These are phyloP conservation scores for Thielaviopsis punctulata DNA, from an alignment of 2,329 filamentous ascomycete species.

Conservation along the genomic window DNA sequence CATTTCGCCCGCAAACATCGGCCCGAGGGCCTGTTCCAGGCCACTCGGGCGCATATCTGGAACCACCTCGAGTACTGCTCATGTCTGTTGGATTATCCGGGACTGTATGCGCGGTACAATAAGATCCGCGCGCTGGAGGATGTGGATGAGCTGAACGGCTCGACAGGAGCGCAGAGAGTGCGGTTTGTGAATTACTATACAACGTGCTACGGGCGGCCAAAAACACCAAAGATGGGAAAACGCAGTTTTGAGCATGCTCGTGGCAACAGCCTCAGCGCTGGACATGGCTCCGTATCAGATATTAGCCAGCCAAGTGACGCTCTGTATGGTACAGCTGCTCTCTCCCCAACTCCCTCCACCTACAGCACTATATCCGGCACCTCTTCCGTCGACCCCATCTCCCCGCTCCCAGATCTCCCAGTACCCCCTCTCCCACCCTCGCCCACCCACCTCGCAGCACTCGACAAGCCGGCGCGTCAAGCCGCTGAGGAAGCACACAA, in stretches of 20 bases:
- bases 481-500: constrained; percentile 52
- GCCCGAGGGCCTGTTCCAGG: constrained; percentile 48
- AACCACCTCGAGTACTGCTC: constrained; percentile 74
- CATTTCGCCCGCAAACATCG: constrained; percentile 74
- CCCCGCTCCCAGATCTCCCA: constrained; percentile 20
- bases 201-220: constrained; percentile 57
- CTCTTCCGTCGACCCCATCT: constrained; percentile 10
- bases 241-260: no score
- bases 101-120: constrained; percentile 52
- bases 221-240: constrained; percentile 17
- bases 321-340: no score
- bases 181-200: constrained; percentile 87
- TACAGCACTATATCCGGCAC: not conserved
- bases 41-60: constrained; percentile 54
- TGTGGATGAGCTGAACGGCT: constrained; percentile 34
- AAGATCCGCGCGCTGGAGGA: constrained; percentile 56
- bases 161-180: constrained; percentile 27
- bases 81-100: constrained; percentile 59
- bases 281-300: not conserved
- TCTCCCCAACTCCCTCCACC: not conserved
- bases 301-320: not conserved
- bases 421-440: constrained; percentile 33
- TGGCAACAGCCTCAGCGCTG: not conserved
- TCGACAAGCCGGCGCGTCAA: constrained; percentile 48
- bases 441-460: constrained; percentile 34